A percentile compares a stretch with the other conserved stretches of the same genome.
phyloP scores from a whole-genome alignment of 345 rosid species.

The Fremontodendron californicum region DNA sequence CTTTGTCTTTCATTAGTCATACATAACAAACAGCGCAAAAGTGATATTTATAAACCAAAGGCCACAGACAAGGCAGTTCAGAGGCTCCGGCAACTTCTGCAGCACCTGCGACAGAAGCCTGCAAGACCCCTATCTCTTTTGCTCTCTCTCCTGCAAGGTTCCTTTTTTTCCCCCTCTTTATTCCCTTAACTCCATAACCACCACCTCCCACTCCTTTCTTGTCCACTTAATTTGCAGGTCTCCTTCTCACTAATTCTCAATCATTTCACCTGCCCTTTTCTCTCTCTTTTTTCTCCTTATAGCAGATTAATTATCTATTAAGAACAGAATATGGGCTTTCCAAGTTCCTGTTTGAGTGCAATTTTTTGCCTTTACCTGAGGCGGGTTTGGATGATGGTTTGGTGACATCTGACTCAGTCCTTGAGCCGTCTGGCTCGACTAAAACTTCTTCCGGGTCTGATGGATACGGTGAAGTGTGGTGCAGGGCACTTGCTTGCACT shows the following conservation, averaged over 20 bases:
- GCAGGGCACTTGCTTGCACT: slow-evolving; percentile 51
- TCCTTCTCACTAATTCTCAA: background rate
- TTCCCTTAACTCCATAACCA: background rate
- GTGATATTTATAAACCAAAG: slow-evolving; percentile 80
- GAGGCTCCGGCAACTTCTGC: slow-evolving; percentile 67
- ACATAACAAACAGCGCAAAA: slow-evolving; percentile 72
- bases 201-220: background rate
- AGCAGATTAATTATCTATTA: slow-evolving; percentile 53
- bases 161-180: background rate
- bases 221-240: background rate
- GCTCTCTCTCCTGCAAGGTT: slow-evolving; percentile 94
- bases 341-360: slow-evolving; percentile 56
- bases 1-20: slow-evolving; percentile 42
- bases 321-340: slow-evolving; percentile 61
- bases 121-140: slow-evolving; percentile 63
- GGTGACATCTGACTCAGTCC: slow-evolving; percentile 57
- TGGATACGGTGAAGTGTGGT: slow-evolving; percentile 48
- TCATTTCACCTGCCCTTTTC: slow-evolving; percentile 5
- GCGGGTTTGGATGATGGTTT: slow-evolving; percentile 42
- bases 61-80: slow-evolving; percentile 58
- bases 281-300: background rate
- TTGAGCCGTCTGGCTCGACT: slow-evolving; percentile 52
- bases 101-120: slow-evolving; percentile 64
- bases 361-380: slow-evolving; percentile 55
- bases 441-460: slow-evolving; percentile 57